Evolutionary conservation across 2,329 filamentous ascomycete genomes (phyloP).

Genomic region (Dothidotthia symphoricarpi): DNA sequence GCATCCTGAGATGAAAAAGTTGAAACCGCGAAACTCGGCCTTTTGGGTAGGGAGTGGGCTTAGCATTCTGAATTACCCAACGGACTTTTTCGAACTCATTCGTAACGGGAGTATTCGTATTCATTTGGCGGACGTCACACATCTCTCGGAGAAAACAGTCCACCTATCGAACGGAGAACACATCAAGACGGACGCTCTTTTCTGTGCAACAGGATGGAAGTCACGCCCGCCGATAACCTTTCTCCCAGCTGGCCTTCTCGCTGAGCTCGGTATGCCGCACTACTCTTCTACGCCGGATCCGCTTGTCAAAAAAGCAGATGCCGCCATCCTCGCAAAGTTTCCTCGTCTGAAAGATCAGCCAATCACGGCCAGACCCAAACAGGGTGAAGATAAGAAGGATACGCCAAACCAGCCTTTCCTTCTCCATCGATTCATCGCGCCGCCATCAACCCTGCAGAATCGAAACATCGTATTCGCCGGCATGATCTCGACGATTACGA

Average conservation of each 20-base stretch:
- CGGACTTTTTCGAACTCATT: conserved; percentile 58
- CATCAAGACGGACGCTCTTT: conserved; percentile 52
- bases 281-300: conserved; percentile 12
- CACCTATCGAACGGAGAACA: conserved; percentile 50
- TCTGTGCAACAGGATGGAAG: conserved; percentile 59
- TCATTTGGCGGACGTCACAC: conserved; percentile 55
- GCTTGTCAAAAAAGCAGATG: conserved; percentile 33
- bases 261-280: conserved; percentile 49
- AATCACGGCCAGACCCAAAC: conserved; percentile 6
- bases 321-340: conserved; percentile 12
- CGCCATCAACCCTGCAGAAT: conserved; percentile 17
- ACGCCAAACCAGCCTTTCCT: conserved; percentile 27
- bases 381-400: conserved; percentile 4
- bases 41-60: conserved; percentile 58
- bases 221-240: conserved; percentile 8
- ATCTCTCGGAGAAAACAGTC: conserved; percentile 50
- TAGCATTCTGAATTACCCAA: conserved; percentile 61
- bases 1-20: conserved; percentile 43
- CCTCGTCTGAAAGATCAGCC: conserved; percentile 9
- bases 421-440: conserved; percentile 48
- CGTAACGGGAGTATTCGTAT: conserved; percentile 54
- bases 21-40: conserved; percentile 44
- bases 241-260: conserved; percentile 2
- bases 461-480: conserved; percentile 20
- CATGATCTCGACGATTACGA: conserved; percentile 40